Base-by-base conservation (phyloP, 495 filamentous ascomycete genomes). In the Neurospora cerealis region DNA sequence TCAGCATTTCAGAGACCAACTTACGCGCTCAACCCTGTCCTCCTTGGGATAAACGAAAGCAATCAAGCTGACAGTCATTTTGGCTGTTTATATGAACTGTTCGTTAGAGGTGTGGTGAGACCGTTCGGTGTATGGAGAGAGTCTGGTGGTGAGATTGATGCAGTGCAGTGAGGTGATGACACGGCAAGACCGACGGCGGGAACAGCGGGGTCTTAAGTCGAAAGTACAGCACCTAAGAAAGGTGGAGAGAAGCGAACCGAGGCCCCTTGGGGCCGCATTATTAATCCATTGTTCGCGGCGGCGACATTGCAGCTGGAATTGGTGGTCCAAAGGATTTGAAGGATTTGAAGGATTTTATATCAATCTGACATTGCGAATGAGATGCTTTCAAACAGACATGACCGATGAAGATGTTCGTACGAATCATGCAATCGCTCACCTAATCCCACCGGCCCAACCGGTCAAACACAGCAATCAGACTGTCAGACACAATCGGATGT, bases 11-110 rank as follows among this genome's bases (percentile, higher is more conserved):
- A 34, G 28, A 8, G 11, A 66, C 28, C 54, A 66, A 74, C 73
- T 17, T 77, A 79, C 77, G 34, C 78, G 75, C 8, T 74, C 74
- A n/a, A 78, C 62, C 21, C 70, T 66, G 69, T 77, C 78, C 17
- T 74, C 73, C 69, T 79, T 79, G 71, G 78, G 78, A 7, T 72
- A 73, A n/a, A 79, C 19, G 10, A 78, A 44, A 19, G 77, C 77
- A 32, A 79, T 10, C 38, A 75, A 32, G 41, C 62, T 24, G 62
- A 78, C 17, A 54, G 71, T 7, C 76, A 77, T 77, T 48, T 75
- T 77, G 70, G 28, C 15, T 8, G 28, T 66, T 34, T 34, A 66
- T 62, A 17, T 32, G 28, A 9, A 9, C 5, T 4, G 24, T 62
- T 62, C 24, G 54, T 34, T 66, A 19, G 17, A 19, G 7, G 13